Percentiles rank a stretch among this genome's conserved stretches.
These are phyloP conservation scores for Hypomyces perniciosus DNA, from an alignment of 2,329 filamentous ascomycete genomes.

Conservation along the genomic window DNA sequence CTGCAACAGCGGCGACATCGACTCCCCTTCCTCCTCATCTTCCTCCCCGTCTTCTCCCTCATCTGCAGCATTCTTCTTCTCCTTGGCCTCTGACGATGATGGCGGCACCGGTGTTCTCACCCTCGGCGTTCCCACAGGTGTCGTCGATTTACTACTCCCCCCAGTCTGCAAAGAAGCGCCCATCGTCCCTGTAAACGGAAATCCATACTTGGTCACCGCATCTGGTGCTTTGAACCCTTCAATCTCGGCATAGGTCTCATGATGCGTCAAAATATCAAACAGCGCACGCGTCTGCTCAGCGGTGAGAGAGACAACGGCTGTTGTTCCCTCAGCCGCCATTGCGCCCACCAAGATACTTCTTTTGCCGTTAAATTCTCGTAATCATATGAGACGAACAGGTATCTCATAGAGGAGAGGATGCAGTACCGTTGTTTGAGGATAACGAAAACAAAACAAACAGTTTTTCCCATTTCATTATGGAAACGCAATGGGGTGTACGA, in stretches of 20 bases:
- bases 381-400: no score
- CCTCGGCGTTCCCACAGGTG: conserved; percentile 24
- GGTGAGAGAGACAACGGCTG: conserved; percentile 17
- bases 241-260: conserved; percentile 61
- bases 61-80: conserved; percentile 4
- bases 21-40: conserved; percentile 25
- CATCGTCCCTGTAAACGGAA: conserved; percentile 49
- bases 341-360: neutral
- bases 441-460: no score
- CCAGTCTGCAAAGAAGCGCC: conserved; percentile 11
- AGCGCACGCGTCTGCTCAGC: conserved; percentile 45
- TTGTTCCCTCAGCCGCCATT: neutral
- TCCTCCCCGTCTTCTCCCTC: conserved; percentile 15
- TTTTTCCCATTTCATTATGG: no score
- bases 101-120: conserved; percentile 19
- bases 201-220: conserved; percentile 62
- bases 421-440: no score
- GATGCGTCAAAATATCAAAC: conserved; percentile 54
- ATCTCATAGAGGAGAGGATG: no score
- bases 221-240: conserved; percentile 61
- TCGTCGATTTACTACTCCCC: conserved; percentile 18
- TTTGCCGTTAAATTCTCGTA: no score
- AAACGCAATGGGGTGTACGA: no score
- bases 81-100: conserved; percentile 4
- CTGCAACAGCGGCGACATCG: conserved; percentile 61